Evolutionary conservation across 2,329 filamentous ascomycete genomes (phyloP), one percentile per base, ranked within the genome.

Genomic region (Venturia aucupariae): DNA sequence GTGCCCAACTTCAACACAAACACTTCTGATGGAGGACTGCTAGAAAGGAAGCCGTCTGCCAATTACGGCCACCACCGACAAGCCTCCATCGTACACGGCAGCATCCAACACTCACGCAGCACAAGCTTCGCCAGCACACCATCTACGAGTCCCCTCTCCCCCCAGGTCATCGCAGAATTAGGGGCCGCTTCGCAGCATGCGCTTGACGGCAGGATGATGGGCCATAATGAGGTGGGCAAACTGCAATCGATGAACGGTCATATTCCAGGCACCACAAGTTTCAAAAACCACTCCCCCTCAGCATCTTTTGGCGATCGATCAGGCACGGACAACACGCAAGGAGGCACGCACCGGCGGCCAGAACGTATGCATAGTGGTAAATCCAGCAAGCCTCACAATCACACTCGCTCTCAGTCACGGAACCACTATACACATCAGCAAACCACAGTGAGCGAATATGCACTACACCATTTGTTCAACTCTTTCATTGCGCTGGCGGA

Each of bases 401-500:
- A 87, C 69, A 90, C 90, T 19, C 87, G 91, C 71, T 93, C 90
- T 42, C 84, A 82, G 68, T 84, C 82, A 44, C 76, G 81, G 22
- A 39, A 44, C 66, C 87, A 87, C 61, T 83, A 85, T 70, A 78
- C 81, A 63, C 81, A 86, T 69, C 84, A 85, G 63, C 96, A 93
- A 76, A 46, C 55, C 62, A 97, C 92, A 0, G 92, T 97, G n/a
- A 92, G 92, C 64, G 94, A 99, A 79, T 97, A 96, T 83, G 94
- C 94, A 24, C 80, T 99, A 66, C 93, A 97, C 76, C 93, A 97
- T 70, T 80, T 99, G 54, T 97, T 97, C 76, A 97, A 94, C 68
- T 92, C 92, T 82, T 99, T 99, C 77, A 94, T 97, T 72, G 89
- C 90, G 19, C 90, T 95, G 74, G 94, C 94, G n/a, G 94, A 99